A percentile compares a stretch with the other conserved stretches of the same genome.
phyloP scores from a whole-genome alignment of 2,329 filamentous ascomycete genomes.

The Setomelanomma holmii region DNA sequence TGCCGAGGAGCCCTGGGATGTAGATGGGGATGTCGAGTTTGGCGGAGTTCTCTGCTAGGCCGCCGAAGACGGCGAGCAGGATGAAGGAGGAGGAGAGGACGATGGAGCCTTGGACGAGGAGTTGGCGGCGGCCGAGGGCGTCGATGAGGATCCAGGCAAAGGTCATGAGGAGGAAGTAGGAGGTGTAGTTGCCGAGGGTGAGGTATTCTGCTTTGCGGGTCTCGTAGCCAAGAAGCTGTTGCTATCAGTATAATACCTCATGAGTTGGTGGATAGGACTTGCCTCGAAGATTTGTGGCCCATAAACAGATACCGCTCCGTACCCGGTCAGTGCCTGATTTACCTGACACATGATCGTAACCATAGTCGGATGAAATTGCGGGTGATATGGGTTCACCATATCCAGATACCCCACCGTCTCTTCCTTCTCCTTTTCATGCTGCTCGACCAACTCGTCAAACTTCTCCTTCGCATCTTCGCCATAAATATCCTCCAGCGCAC shows the following conservation, averaged over 20 bases:
- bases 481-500: constrained; percentile 58
- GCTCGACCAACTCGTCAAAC: constrained; percentile 59
- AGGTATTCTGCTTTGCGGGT: constrained; percentile 61
- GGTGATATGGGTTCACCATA: constrained; percentile 63
- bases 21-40: constrained; percentile 50
- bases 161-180: constrained; percentile 68
- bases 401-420: constrained; percentile 61
- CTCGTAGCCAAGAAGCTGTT: constrained; percentile 63
- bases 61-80: constrained; percentile 61
- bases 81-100: constrained; percentile 58
- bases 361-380: constrained; percentile 67
- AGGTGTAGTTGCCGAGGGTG: constrained; percentile 67
- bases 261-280: constrained; percentile 5
- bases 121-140: constrained; percentile 60
- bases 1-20: constrained; percentile 59
- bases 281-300: constrained; percentile 68
- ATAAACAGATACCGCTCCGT: constrained; percentile 68
- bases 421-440: constrained; percentile 59
- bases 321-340: constrained; percentile 66
- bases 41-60: constrained; percentile 53
- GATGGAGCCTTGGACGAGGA: constrained; percentile 62
- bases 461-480: constrained; percentile 59
- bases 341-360: constrained; percentile 69
- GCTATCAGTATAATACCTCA: constrained; percentile 52
- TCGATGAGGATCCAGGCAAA: constrained; percentile 67